Evolutionary conservation across 108 stramenopile genomes (phyloP).

Genomic region (Cyclotella sp.): DNA sequence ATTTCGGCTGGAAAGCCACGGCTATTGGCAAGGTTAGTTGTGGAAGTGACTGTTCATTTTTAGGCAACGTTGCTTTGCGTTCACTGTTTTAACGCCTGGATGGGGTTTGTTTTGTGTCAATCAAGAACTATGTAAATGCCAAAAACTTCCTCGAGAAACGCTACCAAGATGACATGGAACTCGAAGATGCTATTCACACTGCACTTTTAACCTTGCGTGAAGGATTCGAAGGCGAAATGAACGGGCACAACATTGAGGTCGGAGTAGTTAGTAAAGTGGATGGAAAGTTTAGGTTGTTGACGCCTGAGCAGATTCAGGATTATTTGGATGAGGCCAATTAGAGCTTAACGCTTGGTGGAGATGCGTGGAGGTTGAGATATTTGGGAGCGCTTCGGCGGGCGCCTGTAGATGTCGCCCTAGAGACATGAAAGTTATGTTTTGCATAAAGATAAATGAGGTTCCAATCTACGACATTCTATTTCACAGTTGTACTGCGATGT

Average conservation of each 20-base stretch:
- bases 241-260: constrained; percentile 96
- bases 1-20: constrained; percentile 99
- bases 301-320: constrained; percentile 98
- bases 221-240: constrained; percentile 99
- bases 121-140: constrained; percentile 93
- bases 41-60: background rate
- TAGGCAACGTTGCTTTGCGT: background rate
- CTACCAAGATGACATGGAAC: constrained; percentile 94
- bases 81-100: background rate
- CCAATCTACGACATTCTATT: no score
- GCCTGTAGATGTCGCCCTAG: no score
- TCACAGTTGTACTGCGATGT: no score
- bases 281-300: constrained; percentile 93
- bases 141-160: constrained; percentile 99
- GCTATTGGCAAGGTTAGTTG: constrained; percentile 92
- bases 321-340: constrained; percentile 96
- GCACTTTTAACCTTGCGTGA: constrained; percentile 97
- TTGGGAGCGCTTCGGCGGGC: no score
- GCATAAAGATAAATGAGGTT: no score
- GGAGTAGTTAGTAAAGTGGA: constrained; percentile 88
- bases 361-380: no score
- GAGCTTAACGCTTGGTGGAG: no score
- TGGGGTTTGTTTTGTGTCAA: no score
- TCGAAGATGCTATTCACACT: constrained; percentile 99
- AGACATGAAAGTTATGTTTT: no score